Conservation (phyloP, 768 basidiomycete genomes). For the Lyophyllum decastes region DNA sequence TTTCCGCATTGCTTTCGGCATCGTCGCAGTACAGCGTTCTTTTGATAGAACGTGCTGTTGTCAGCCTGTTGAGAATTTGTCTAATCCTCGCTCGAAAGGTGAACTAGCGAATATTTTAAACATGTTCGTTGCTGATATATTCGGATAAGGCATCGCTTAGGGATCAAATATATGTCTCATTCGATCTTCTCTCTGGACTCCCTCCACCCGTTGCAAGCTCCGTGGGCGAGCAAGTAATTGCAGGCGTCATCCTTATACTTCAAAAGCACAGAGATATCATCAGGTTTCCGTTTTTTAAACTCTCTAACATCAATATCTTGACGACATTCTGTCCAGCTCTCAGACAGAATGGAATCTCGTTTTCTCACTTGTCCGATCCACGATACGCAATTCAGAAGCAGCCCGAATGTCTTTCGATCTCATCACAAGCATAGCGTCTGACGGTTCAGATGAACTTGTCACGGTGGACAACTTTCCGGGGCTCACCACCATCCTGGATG, state of each 20-base stretch:
- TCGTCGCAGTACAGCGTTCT: constrained; percentile 85
- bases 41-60: constrained; percentile 92
- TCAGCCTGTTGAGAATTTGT: constrained; percentile 84
- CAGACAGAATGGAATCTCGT: constrained; percentile 96
- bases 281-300: constrained; percentile 38
- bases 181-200: constrained; percentile 85
- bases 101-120: constrained; percentile 19
- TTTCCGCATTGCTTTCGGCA: constrained; percentile 76
- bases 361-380: constrained; percentile 84
- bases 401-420: constrained; percentile 83
- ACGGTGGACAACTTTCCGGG: constrained; percentile 80
- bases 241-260: constrained; percentile 80
- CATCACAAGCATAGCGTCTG: constrained; percentile 62
- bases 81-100: constrained; percentile 81
- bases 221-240: constrained; percentile 89
- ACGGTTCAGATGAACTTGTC: constrained; percentile 61
- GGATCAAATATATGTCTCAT: constrained; percentile 93
- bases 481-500: constrained; percentile 79
- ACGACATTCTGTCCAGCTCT: constrained; percentile 47
- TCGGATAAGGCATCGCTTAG: constrained; percentile 67
- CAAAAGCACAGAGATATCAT: constrained; percentile 75
- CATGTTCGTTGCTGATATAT: constrained; percentile 6
- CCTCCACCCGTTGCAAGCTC: constrained; percentile 75
- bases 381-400: constrained; percentile 84
- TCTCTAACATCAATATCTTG: neutral